Base-by-base conservation (phyloP, 148 eudicot genomes). In the Cornus florida region DNA sequence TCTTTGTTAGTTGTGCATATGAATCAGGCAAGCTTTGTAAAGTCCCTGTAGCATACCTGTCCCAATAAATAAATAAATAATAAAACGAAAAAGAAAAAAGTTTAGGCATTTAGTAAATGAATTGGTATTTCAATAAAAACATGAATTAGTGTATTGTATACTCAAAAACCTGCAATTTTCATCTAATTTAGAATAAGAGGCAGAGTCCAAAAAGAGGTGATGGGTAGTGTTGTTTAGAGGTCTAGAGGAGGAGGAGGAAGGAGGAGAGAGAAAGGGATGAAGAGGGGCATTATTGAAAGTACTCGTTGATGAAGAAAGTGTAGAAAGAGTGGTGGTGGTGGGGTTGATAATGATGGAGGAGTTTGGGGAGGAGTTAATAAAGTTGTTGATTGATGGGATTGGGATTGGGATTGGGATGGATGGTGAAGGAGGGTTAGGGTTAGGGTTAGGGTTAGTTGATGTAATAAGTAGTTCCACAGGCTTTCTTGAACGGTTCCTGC, bases 401-500 rank as follows among this genome's bases (percentile, higher is more conserved):
- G 28, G 28, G 28, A 28, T 28, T 28, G 28, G 28, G 28, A 28
- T 1, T 28, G 28, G 28, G 12, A 28, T 19, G 23, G 64, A 19
- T 1, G 9, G 71, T 5, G 39, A 19, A 39, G 71, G 19, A 24
- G 53, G 7, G 77, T 5, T 43, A 28, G 28, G 28, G 28, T 28
- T 28, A 28, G 28, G 28, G 28, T 28, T 28, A 28, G 28, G 28
- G 77, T 35, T 35, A 35, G 38, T 10, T 17, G 28, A 28, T 28
- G 77, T 12, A 32, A 39, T 41, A 39, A 38, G 1, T 35, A 2
- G 10, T 72, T 82, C 84, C 69, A 77, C 80, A 67, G 77, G 70
- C 77, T 72, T 82, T 72, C 74, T 73, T 72, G 80, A 81, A 71
- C 73, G 72, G 75, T 79, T 67, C 71, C 82, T 76, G 69, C 86